Conservation (phyloP, 73 alveolate species). For the Paramecium bursaria region DNA sequence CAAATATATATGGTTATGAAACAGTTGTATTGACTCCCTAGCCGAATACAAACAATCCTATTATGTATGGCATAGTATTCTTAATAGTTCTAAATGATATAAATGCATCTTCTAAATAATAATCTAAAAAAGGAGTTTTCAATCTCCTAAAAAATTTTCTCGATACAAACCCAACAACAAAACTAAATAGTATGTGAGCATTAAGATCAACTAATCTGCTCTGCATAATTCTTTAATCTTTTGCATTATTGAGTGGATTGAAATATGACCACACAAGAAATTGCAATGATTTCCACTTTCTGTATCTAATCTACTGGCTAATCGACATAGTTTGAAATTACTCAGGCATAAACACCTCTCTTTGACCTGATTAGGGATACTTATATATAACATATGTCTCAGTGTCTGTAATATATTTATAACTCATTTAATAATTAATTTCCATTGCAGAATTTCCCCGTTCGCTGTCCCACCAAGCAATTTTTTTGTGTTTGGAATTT, state of each 20-base stretch:
- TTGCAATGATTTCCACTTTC: slow-evolving; percentile 47
- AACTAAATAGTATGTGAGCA: slow-evolving; percentile 1
- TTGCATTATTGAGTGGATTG: slow-evolving; percentile 20
- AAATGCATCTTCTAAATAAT: slow-evolving; percentile 47
- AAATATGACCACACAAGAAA: slow-evolving; percentile 43
- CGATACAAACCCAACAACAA: neutral
- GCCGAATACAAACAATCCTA: neutral
- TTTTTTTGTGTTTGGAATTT: neutral
- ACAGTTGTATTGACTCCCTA: slow-evolving; percentile 9
- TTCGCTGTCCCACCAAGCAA: slow-evolving; percentile 47
- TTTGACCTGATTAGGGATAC: neutral
- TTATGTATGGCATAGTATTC: neutral
- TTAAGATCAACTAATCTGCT: slow-evolving; percentile 51
- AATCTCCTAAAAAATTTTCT: slow-evolving; percentile 11
- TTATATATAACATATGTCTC: slow-evolving; percentile 33
- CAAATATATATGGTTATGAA: slow-evolving; percentile 34
- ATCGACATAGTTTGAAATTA: slow-evolving; percentile 22
- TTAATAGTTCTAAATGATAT: slow-evolving; percentile 6
- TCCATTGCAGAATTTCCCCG: slow-evolving; percentile 46
- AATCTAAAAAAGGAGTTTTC: slow-evolving; percentile 58
- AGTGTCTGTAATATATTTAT: slow-evolving; percentile 31
- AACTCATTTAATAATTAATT: too few species aligned
- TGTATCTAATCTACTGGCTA: neutral
- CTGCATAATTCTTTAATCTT: slow-evolving; percentile 15
- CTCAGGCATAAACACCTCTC: slow-evolving; percentile 19